Conservation (phyloP, 2,329 filamentous ascomycete species). For the Arthrobotrys musiformis region DNA sequence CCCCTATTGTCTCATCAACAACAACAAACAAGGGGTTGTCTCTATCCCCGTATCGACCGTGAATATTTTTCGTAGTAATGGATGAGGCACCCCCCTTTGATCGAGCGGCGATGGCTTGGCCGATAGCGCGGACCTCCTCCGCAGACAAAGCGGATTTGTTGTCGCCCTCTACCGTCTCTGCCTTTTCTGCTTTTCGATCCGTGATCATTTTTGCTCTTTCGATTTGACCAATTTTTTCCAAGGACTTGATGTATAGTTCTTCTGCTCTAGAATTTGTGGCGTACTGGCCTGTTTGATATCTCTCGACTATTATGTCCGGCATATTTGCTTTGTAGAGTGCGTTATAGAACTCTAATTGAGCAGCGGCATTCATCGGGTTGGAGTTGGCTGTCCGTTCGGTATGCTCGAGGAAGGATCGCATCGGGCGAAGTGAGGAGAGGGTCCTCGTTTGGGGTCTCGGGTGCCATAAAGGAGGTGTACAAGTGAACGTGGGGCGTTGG, state of each 20-base stretch:
- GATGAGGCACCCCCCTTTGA: conserved; percentile 75
- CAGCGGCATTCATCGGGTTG: conserved; percentile 84
- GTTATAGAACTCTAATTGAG: conserved; percentile 94
- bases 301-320: conserved; percentile 89
- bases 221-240: conserved; percentile 64
- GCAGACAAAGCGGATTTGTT: conserved; percentile 64
- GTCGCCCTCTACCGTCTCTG: conserved; percentile 65
- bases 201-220: conserved; percentile 60
- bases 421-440: conserved; percentile 40
- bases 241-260: conserved; percentile 79
- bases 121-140: conserved; percentile 76
- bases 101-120: conserved; percentile 81
- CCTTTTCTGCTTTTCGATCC: conserved; percentile 62
- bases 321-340: conserved; percentile 90
- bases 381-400: conserved; percentile 92
- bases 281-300: conserved; percentile 86
- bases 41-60: conserved; percentile 72
- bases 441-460: conserved; percentile 16
- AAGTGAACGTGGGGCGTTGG: neutral
- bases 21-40: conserved; percentile 92
- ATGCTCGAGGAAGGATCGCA: conserved; percentile 73
- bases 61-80: conserved; percentile 64
- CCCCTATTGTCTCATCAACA: conserved; percentile 86
- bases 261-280: conserved; percentile 83
- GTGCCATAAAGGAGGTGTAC: neutral